Conservation (phyloP, 2,329 filamentous ascomycete genomes). For the Xylaria sp. region DNA sequence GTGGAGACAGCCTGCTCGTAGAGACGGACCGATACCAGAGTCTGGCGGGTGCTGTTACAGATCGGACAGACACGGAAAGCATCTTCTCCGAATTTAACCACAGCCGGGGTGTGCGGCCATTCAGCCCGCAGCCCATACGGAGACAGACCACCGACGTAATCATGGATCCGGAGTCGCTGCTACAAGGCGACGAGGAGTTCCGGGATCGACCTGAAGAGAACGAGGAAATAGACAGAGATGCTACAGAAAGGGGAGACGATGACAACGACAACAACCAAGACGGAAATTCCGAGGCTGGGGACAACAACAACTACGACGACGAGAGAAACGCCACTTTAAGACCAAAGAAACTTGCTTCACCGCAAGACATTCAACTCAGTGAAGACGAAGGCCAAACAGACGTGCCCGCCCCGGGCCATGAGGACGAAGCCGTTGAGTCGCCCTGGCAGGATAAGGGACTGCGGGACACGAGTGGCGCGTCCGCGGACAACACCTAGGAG, state of each 20-base stretch:
- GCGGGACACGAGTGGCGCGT: neutral
- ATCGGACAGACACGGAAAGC: constrained; percentile 56
- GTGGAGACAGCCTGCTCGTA: constrained; percentile 62
- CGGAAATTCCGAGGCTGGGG: neutral
- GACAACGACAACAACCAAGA: constrained; percentile 14
- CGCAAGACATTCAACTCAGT: constrained; percentile 13
- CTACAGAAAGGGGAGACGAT: constrained; percentile 10
- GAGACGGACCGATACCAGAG: constrained; percentile 61
- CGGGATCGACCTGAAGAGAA: constrained; percentile 4
- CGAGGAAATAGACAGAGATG: constrained; percentile 14
- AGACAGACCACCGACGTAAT: constrained; percentile 39
- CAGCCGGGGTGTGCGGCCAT: constrained; percentile 60
- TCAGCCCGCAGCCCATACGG: constrained; percentile 61
- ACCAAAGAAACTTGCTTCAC: constrained; percentile 16
- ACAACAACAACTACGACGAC: neutral
- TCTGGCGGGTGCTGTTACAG: constrained; percentile 55
- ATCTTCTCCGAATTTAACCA: constrained; percentile 62
- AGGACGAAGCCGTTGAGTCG: constrained; percentile 3
- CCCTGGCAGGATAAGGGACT: constrained; percentile 25
- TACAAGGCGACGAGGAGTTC: constrained; percentile 31
- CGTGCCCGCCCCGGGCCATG: neutral
- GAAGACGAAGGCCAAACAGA: constrained; percentile 27
- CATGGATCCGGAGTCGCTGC: constrained; percentile 42
- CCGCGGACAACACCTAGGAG: constrained; percentile 23
- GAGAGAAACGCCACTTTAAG: constrained; percentile 11